Conservation (phyloP, 768 basidiomycete species). For the Tremella mesenterica region DNA sequence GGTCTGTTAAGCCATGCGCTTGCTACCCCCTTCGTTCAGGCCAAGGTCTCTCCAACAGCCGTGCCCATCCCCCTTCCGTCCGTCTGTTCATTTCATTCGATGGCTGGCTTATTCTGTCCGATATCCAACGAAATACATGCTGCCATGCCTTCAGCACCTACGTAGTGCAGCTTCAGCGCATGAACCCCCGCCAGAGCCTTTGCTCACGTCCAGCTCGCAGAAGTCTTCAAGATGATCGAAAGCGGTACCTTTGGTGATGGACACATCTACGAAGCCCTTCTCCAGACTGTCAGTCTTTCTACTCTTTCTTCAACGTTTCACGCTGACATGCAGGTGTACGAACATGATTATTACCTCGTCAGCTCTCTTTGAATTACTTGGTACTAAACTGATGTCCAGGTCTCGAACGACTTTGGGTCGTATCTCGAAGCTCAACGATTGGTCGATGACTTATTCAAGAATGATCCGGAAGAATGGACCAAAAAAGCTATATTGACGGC, state of each 20-base stretch:
- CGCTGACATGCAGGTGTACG: conserved; percentile 14
- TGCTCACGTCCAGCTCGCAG: conserved; percentile 51
- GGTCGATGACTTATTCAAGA: conserved; percentile 76
- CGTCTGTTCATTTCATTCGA: no score
- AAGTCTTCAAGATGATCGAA: conserved; percentile 68
- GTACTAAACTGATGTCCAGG: conserved; percentile 12
- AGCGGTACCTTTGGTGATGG: conserved; percentile 63
- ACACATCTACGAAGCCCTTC: conserved; percentile 70
- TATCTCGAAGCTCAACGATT: conserved; percentile 75
- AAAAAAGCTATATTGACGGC: conserved; percentile 54
- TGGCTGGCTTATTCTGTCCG: no score
- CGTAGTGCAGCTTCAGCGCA: no score
- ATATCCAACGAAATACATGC: no score
- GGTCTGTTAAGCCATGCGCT: no score
- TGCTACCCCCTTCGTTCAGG: no score
- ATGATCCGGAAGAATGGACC: conserved; percentile 74
- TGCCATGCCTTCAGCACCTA: no score
- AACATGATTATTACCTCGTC: conserved; percentile 39
- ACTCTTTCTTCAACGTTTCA: no score
- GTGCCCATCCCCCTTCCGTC: no score
- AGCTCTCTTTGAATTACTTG: conserved; percentile 1
- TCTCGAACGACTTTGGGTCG: conserved; percentile 90
- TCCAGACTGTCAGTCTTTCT: conserved; percentile 12
- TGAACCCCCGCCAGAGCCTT: background rate
- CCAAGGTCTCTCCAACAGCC: no score